These are phyloP conservation scores for Calonectria hongkongensis DNA, from an alignment of 2,329 filamentous ascomycete genomes.

Conservation along the genomic window DNA sequence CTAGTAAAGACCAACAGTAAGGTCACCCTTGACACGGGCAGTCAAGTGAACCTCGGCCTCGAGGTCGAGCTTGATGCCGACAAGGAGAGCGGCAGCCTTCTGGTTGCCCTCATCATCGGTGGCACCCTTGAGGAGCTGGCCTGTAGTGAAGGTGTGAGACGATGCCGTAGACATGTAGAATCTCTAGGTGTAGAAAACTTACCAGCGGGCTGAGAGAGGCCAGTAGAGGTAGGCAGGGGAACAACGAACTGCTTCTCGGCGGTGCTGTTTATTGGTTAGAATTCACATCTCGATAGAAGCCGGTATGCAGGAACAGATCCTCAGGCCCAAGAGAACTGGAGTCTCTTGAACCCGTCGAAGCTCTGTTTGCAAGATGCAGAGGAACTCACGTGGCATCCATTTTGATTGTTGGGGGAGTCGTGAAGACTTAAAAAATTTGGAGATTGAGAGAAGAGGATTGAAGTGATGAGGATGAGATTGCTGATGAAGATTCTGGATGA, in stretches of 20 bases:
- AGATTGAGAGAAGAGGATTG: conserved; percentile 14
- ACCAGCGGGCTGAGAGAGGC: conserved; percentile 22
- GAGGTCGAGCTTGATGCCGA: conserved; percentile 25
- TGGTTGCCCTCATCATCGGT: conserved; percentile 22
- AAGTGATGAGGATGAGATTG: conserved; percentile 12
- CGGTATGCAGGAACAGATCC: neutral
- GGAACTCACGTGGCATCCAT: conserved; percentile 22
- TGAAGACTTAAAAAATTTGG: conserved; percentile 1
- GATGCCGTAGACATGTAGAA: neutral
- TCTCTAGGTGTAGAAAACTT: neutral
- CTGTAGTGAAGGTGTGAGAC: neutral
- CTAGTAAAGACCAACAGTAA: conserved; percentile 28
- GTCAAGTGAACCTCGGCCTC: conserved; percentile 26
- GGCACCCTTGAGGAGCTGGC: conserved; percentile 16
- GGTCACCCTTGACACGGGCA: conserved; percentile 25
- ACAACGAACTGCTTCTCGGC: conserved; percentile 26
- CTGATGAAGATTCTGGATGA: neutral
- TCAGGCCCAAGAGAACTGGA: neutral
- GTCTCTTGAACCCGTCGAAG: neutral
- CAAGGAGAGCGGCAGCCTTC: conserved; percentile 25
- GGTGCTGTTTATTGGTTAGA: conserved; percentile 11
- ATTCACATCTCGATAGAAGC: neutral
- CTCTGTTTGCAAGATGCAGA: neutral
- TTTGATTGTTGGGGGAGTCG: conserved; percentile 18
- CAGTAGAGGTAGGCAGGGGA: conserved; percentile 23